A percentile compares a stretch with the other conserved stretches of the same genome.
Evolutionary conservation across 1,284 basidiomycete genomes (phyloP).

Genomic region (Coniferiporia weirii): DNA sequence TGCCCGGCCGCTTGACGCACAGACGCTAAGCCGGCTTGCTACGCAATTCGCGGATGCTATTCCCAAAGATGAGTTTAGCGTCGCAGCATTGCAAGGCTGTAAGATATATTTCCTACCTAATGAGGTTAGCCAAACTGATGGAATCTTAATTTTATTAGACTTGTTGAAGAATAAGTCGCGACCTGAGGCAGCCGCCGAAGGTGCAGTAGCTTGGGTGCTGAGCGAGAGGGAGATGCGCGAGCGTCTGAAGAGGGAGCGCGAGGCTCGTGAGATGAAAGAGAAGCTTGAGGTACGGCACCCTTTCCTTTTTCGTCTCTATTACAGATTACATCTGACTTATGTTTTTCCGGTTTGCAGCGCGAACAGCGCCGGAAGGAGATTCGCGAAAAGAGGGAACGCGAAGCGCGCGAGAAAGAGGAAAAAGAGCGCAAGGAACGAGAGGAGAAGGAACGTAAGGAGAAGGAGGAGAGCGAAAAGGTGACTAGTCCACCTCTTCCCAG

Average conservation of each 20-base stretch:
- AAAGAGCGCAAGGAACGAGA: slow-evolving; percentile 47
- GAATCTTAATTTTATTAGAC: slow-evolving; percentile 37
- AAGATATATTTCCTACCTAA: slow-evolving; percentile 27
- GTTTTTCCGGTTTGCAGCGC: slow-evolving; percentile 16
- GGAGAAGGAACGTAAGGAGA: slow-evolving; percentile 28
- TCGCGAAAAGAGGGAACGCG: slow-evolving; percentile 51
- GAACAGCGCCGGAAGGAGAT: slow-evolving; percentile 22
- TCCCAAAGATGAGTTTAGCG: slow-evolving; percentile 76
- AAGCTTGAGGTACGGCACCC: slow-evolving; percentile 52
- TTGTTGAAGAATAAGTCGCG: slow-evolving; percentile 75
- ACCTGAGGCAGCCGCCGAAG: slow-evolving; percentile 63
- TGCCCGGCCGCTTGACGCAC: slow-evolving; percentile 56
- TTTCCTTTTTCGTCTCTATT: slow-evolving; percentile 16
- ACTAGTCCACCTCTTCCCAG: slow-evolving; percentile 1
- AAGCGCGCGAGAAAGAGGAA: slow-evolving; percentile 39
- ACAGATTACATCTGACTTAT: slow-evolving; percentile 4
- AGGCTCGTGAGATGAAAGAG: slow-evolving; percentile 56
- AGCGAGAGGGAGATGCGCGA: slow-evolving; percentile 67
- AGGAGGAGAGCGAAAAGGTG: slow-evolving; percentile 21
- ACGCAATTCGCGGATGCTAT: slow-evolving; percentile 70
- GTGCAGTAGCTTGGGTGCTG: slow-evolving; percentile 62
- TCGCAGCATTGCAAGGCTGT: slow-evolving; percentile 84
- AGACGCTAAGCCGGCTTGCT: slow-evolving; percentile 57
- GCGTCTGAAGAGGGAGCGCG: slow-evolving; percentile 62
- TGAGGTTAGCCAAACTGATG: background rate